Percentiles rank a stretch among this genome's conserved stretches.
phyloP scores from a whole-genome alignment of 805 yeast species.

The Nadsonia fulvescens region DNA sequence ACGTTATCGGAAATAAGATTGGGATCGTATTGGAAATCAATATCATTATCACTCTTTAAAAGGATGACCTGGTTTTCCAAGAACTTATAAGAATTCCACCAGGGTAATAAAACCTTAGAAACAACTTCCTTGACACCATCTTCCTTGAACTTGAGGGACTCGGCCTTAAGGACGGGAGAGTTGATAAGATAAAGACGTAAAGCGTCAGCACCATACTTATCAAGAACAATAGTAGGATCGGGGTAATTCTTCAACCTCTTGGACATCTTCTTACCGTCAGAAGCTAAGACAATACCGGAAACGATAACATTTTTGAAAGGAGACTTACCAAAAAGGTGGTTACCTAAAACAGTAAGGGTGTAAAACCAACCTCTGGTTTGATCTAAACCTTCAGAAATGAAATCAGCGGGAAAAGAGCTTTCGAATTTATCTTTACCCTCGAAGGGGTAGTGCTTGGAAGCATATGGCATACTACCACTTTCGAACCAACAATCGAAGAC shows the following conservation, averaged over 20 bases:
- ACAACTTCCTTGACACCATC: conserved; percentile 98
- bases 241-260: conserved; percentile 96
- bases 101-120: conserved; percentile 86
- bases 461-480: conserved; percentile 98
- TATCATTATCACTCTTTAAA: conserved; percentile 53
- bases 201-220: conserved; percentile 95
- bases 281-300: conserved; percentile 88
- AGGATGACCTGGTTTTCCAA: conserved; percentile 86
- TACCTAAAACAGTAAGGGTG: conserved; percentile 87
- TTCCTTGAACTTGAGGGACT: conserved; percentile 89
- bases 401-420: conserved; percentile 84
- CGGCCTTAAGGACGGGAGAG: conserved; percentile 95
- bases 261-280: conserved; percentile 98
- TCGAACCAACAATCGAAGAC: conserved; percentile 99
- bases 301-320: conserved; percentile 94
- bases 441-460: conserved; percentile 92
- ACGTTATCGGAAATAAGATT: conserved; percentile 55
- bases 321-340: conserved; percentile 78
- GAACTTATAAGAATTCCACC: conserved; percentile 97
- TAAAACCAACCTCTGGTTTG: conserved; percentile 99
- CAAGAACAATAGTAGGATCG: conserved; percentile 68
- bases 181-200: conserved; percentile 87
- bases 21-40: conserved; percentile 59
- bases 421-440: conserved; percentile 59
- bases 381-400: conserved; percentile 96